phyloP scores from a whole-genome alignment of 805 yeast species.

The Candida germanica region DNA sequence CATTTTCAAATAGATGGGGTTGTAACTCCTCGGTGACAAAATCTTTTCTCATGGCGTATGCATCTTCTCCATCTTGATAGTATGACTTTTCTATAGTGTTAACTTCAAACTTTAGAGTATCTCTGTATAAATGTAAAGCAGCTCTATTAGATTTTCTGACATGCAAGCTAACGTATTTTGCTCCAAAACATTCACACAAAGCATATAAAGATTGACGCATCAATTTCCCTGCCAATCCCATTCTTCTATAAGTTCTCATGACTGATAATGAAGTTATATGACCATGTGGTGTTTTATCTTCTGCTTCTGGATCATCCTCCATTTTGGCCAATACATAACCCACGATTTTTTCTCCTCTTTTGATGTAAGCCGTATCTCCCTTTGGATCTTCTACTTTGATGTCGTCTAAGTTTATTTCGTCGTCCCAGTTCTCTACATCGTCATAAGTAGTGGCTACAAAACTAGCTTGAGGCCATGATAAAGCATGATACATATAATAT shows the following conservation, averaged over 20 bases:
- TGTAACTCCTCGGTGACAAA: slow-evolving; percentile 58
- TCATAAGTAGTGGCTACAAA: slow-evolving; percentile 88
- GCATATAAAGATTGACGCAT: slow-evolving; percentile 84
- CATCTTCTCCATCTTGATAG: slow-evolving; percentile 97
- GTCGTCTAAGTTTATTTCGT: slow-evolving; percentile 17
- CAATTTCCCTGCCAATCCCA: slow-evolving; percentile 90
- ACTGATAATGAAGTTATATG: slow-evolving; percentile 93
- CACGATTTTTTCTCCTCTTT: slow-evolving; percentile 75
- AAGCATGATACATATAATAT: slow-evolving; percentile 88
- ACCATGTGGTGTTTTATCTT: slow-evolving; percentile 77
- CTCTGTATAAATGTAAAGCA: slow-evolving; percentile 86
- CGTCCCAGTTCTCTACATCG: slow-evolving; percentile 30
- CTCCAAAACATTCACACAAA: slow-evolving; percentile 75
- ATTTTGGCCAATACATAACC: slow-evolving; percentile 95
- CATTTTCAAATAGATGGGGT: slow-evolving; percentile 55
- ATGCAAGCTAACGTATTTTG: slow-evolving; percentile 83
- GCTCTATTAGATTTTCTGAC: slow-evolving; percentile 93
- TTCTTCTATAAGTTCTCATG: slow-evolving; percentile 90
- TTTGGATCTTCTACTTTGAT: slow-evolving; percentile 36
- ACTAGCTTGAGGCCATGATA: slow-evolving; percentile 97
- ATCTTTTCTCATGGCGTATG: slow-evolving; percentile 85
- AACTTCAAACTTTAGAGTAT: slow-evolving; percentile 80
- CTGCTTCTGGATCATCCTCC: slow-evolving; percentile 88
- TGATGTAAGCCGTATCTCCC: slow-evolving; percentile 63
- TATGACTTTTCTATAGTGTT: slow-evolving; percentile 80